These are phyloP conservation scores for Phytopythium vexans DNA, from an alignment of 352 stramenopile genomes.

Conservation along the genomic window DNA sequence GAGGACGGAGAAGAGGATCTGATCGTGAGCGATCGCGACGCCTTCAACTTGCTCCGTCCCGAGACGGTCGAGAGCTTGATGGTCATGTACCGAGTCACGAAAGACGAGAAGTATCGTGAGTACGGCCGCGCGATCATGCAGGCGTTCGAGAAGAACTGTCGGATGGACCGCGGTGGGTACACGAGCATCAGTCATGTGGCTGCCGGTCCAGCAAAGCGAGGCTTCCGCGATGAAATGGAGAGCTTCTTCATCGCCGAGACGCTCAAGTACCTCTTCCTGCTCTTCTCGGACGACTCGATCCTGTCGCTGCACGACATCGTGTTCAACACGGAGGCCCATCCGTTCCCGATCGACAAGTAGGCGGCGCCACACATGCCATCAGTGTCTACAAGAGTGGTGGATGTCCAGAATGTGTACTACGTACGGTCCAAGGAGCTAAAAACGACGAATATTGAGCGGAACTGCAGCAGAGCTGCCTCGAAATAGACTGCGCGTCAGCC, in stretches of 20 bases:
- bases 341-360: slow-evolving; percentile 52
- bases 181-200: slow-evolving; percentile 59
- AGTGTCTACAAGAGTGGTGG: too few relatives aligned
- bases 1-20: slow-evolving; percentile 46
- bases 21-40: slow-evolving; percentile 50
- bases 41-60: slow-evolving; percentile 84
- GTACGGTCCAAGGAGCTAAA: neutral
- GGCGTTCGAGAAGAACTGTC: slow-evolving; percentile 80
- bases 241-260: slow-evolving; percentile 93
- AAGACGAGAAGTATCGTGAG: slow-evolving; percentile 82
- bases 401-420: neutral
- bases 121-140: slow-evolving; percentile 87
- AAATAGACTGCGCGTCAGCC: neutral
- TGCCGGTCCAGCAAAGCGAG: slow-evolving; percentile 29
- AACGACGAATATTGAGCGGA: neutral
- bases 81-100: slow-evolving; percentile 89
- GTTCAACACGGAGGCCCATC: slow-evolving; percentile 89
- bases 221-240: slow-evolving; percentile 81
- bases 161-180: slow-evolving; percentile 60
- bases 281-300: slow-evolving; percentile 85
- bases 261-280: slow-evolving; percentile 93
- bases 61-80: slow-evolving; percentile 93
- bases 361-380: too few relatives aligned
- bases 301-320: slow-evolving; percentile 82
- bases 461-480: too few relatives aligned